Evolutionary conservation across 2,329 filamentous ascomycete species (phyloP).

Genomic region (Neocatenulostroma microsporum): DNA sequence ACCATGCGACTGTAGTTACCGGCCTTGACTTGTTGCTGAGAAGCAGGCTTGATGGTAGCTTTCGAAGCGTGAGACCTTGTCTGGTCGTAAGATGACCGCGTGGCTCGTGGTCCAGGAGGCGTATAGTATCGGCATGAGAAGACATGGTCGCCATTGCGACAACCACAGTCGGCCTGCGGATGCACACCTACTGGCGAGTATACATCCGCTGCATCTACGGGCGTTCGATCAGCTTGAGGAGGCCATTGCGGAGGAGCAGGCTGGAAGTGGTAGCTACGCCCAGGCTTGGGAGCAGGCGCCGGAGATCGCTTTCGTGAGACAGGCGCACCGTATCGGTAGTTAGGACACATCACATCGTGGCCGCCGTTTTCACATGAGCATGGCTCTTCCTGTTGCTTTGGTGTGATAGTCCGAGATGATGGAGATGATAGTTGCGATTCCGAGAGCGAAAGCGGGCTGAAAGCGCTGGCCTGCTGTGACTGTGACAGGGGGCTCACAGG

Average conservation of each 20-base stretch:
- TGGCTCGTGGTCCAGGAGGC: background rate
- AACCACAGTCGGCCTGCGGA: background rate
- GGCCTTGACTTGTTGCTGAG: slow-evolving; percentile 2
- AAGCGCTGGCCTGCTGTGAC: too few relatives aligned
- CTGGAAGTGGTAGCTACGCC: too few relatives aligned
- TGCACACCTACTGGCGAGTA: slow-evolving; percentile 2
- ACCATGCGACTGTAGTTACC: slow-evolving; percentile 1
- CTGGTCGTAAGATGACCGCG: too few relatives aligned
- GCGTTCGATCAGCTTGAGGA: background rate
- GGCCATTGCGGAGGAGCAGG: slow-evolving; percentile 1
- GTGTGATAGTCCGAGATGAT: background rate
- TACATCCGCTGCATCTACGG: background rate
- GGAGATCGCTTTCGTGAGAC: background rate
- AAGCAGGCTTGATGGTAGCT: background rate
- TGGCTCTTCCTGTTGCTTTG: background rate
- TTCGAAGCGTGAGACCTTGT: too few relatives aligned
- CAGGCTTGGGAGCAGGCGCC: background rate
- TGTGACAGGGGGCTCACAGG: too few relatives aligned
- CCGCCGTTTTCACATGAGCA: slow-evolving; percentile 6
- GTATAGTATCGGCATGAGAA: slow-evolving; percentile 1
- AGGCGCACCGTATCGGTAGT: slow-evolving; percentile 8
- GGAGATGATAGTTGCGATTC: background rate
- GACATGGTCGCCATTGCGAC: background rate
- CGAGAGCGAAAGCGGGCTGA: too few relatives aligned
- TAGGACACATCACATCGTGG: slow-evolving; percentile 11